Evolutionary conservation across 2,329 filamentous ascomycete species (phyloP).

Genomic region (Cercospora sp.): DNA sequence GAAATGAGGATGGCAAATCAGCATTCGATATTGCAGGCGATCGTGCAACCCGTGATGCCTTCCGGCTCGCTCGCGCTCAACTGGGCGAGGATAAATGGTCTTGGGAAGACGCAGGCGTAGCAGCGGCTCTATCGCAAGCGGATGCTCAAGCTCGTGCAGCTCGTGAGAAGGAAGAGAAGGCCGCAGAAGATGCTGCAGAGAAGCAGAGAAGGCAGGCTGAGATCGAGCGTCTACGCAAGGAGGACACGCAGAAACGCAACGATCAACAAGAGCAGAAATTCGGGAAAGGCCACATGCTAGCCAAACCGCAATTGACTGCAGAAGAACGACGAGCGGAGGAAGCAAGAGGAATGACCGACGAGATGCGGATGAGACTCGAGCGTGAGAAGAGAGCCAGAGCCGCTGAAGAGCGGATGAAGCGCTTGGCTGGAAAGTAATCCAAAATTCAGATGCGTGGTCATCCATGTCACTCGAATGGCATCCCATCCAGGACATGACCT

Average conservation of each 20-base stretch:
- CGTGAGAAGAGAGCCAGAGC: conserved; percentile 86
- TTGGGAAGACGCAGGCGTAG: conserved; percentile 76
- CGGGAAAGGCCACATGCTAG: conserved; percentile 51
- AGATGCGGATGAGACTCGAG: conserved; percentile 81
- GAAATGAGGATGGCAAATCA: conserved; percentile 75
- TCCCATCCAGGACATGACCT: not conserved
- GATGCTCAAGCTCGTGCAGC: conserved; percentile 71
- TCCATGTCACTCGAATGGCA: not conserved
- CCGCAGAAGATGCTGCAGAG: conserved; percentile 62
- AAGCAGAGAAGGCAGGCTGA: conserved; percentile 69
- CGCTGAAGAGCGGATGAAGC: conserved; percentile 80
- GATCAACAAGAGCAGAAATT: conserved; percentile 53
- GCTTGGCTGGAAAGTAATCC: conserved; percentile 52
- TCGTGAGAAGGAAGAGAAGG: conserved; percentile 68
- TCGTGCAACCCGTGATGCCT: conserved; percentile 81
- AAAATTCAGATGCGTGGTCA: not conserved
- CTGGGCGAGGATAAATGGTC: conserved; percentile 74
- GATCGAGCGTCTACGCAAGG: conserved; percentile 67
- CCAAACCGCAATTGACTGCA: conserved; percentile 66
- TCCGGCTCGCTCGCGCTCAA: conserved; percentile 81
- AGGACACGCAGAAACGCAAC: conserved; percentile 60
- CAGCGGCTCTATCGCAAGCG: conserved; percentile 65
- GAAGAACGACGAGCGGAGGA: conserved; percentile 84
- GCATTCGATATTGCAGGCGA: conserved; percentile 87
- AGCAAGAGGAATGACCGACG: conserved; percentile 77